These are phyloP conservation scores for Corylus avellana DNA, from an alignment of 306 rosid genomes.

Conservation along the genomic window DNA sequence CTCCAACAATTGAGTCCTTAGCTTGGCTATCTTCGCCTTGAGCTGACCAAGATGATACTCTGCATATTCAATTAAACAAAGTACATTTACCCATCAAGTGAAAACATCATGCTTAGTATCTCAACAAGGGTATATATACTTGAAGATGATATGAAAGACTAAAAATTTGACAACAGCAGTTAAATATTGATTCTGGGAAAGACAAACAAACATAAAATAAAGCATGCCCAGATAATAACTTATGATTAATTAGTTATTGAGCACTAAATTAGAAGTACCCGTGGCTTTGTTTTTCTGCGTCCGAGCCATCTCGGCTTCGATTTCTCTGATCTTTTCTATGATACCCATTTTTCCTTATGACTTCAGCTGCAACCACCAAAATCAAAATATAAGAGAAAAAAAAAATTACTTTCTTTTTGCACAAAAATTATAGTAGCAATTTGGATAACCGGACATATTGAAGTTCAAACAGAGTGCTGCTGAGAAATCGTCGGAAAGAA, in stretches of 20 bases:
- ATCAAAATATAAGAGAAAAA: background rate
- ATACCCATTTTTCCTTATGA: slow-evolving; percentile 71
- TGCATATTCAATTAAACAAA: slow-evolving; percentile 30
- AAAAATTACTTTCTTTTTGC: background rate
- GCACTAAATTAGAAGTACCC: slow-evolving; percentile 35
- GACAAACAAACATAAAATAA: background rate
- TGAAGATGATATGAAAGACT: background rate
- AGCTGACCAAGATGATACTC: slow-evolving; percentile 99
- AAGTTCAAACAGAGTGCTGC: background rate
- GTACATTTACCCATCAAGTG: background rate
- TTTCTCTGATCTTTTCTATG: slow-evolving; percentile 91
- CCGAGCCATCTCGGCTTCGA: slow-evolving; percentile 99
- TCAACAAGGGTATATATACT: background rate
- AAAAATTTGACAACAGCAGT: background rate
- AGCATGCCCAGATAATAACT: background rate
- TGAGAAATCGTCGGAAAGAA: background rate
- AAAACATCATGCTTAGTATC: background rate
- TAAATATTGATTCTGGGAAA: background rate
- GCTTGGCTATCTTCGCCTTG: slow-evolving; percentile 96
- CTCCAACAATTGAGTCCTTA: slow-evolving; percentile 94
- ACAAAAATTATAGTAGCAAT: background rate
- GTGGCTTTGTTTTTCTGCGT: slow-evolving; percentile 99
- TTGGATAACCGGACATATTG: background rate
- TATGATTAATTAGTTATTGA: background rate
- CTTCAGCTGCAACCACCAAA: slow-evolving; percentile 38